Evolutionary conservation across 768 basidiomycete species (phyloP).

Genomic region (Chalciporus piperatus): DNA sequence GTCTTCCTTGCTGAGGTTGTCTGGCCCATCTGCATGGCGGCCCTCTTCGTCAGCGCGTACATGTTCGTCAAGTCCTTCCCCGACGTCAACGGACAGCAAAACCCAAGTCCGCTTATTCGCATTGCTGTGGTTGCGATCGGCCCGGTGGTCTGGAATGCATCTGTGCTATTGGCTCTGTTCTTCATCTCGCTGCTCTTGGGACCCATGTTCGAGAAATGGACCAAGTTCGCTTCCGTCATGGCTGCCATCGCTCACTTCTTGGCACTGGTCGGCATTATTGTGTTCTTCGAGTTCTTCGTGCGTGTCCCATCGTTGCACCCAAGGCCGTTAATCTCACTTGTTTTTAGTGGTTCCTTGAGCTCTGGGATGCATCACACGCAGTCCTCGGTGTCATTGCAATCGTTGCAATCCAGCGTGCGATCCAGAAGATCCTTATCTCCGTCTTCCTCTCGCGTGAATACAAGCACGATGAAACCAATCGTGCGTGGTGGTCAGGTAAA

Average conservation of each 20-base stretch:
- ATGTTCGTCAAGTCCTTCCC: conserved; percentile 95
- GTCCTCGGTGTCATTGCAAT: conserved; percentile 90
- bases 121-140: conserved; percentile 88
- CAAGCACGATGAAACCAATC: conserved; percentile 98
- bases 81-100: conserved; percentile 51
- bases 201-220: conserved; percentile 81
- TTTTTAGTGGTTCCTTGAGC: conserved; percentile 88
- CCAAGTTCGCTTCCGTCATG: conserved; percentile 88
- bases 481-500: conserved; percentile 98
- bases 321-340: conserved; percentile 23
- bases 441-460: conserved; percentile 95
- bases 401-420: conserved; percentile 84
- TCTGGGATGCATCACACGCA: conserved; percentile 96
- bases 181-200: conserved; percentile 91
- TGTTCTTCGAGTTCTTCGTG: conserved; percentile 96
- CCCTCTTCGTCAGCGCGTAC: conserved; percentile 79
- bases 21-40: conserved; percentile 72
- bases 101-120: conserved; percentile 85
- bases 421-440: conserved; percentile 92
- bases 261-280: conserved; percentile 76
- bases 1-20: conserved; percentile 84
- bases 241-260: conserved; percentile 87
- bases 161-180: conserved; percentile 80
- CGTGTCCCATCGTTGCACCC: conserved; percentile 37
- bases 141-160: conserved; percentile 94